Percentiles rank a stretch among this genome's conserved stretches.
These are phyloP conservation scores for Pelagomonas calceolata DNA, from an alignment of 108 stramenopile genomes.

Conservation along the genomic window DNA sequence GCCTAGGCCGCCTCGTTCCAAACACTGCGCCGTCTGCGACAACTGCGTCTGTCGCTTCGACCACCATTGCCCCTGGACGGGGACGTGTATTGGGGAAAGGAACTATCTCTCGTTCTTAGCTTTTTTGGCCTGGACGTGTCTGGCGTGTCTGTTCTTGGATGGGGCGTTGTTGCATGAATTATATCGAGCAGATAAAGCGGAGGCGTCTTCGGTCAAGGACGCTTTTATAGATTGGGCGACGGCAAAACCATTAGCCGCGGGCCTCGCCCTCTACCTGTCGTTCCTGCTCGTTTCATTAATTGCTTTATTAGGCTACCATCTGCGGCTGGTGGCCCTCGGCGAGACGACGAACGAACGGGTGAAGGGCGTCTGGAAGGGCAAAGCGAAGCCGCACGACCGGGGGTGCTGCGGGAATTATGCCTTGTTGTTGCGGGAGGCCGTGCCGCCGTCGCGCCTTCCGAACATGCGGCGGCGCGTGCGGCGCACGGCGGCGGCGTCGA, in stretches of 20 bases:
- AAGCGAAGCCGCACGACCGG: background rate
- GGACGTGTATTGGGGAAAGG: constrained; percentile 40
- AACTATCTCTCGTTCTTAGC: constrained; percentile 41
- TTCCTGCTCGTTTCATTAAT: constrained; percentile 6
- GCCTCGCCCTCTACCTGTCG: background rate
- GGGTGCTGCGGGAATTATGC: background rate
- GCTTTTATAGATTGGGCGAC: too few species aligned
- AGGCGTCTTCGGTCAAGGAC: background rate
- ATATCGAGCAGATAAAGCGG: background rate
- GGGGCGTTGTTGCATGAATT: background rate
- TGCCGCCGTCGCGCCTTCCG: too few species aligned
- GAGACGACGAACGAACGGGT: constrained; percentile 19
- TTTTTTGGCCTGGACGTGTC: constrained; percentile 16
- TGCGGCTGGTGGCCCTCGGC: constrained; percentile 7
- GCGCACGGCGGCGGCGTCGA: too few species aligned
- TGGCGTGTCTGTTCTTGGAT: background rate
- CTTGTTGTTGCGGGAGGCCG: background rate
- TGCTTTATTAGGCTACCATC: constrained; percentile 12
- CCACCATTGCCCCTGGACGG: constrained; percentile 52
- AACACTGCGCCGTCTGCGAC: constrained; percentile 40
- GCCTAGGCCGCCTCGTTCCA: constrained; percentile 25
- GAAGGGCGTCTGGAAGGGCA: background rate
- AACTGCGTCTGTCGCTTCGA: constrained; percentile 49
- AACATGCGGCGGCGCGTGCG: too few species aligned
- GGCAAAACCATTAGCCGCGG: background rate